Evolutionary conservation across 108 stramenopile species (phyloP), one percentile per base, ranked within the genome.

Genomic region (Pelagomonas calceolata): DNA sequence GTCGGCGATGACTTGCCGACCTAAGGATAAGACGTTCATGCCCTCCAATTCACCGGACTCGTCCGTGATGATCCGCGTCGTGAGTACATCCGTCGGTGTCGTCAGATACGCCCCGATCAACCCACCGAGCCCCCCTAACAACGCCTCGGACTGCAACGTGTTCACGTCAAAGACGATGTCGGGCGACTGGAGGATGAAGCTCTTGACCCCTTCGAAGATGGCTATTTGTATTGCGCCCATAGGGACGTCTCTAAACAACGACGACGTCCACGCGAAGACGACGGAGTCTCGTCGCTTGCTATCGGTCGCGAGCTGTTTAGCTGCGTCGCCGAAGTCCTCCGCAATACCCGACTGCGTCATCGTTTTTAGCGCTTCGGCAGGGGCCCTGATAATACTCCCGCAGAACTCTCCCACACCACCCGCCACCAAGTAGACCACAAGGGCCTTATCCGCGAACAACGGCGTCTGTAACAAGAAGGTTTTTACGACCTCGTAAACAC

Each of bases 191-290:
- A 81, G 44, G 21, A 81, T 75, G 14, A 63, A 39, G 1, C 70
- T 66, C 37, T 79, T 79, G 36, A 70, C 29, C 9, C 68, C 32
- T 44, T 82, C 81, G 44, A 82, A 82, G 43, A 80, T 46, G 26
- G 81, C 81, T 32, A 82, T 63, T 66, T 82, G 76, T 21, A 82
- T 79, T 12, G 67, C 81, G 32, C 81, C 81, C 60, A 71, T 70
- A 10, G 81, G 81, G 10, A 82, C 76, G 70, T 82, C 81, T 31
- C 78, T 35, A 21, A 65, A 64, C 26, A 79, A 29, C 7, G 64
- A 67, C 30, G 74, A 43, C 0, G 36, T 37, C 81, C 81, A 81
- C 34, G 81, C 78, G 31, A 64, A 67, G 39, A 75, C 63, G 18
- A 71, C 71, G 67, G 70, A 73, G 30, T 37, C 36, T 63, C 78